Conservation (phyloP, 257 asterid species). For the Striga asiatica region DNA sequence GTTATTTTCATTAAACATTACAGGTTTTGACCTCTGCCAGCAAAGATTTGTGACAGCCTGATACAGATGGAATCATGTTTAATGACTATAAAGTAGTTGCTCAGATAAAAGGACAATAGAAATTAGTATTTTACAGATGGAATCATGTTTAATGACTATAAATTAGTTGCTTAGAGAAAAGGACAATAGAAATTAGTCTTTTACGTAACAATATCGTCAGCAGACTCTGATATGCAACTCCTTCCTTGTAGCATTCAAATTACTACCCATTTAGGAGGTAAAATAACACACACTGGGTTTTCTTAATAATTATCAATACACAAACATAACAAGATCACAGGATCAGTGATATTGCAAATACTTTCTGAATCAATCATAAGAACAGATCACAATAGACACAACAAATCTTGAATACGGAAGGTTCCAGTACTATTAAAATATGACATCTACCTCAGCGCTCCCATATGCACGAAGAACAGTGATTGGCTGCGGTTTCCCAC, state of each 20-base stretch:
- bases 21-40: constrained; percentile 93
- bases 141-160: constrained; percentile 16
- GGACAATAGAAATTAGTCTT: background rate
- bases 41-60: constrained; percentile 89
- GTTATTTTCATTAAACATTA: constrained; percentile 48
- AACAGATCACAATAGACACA: constrained; percentile 3
- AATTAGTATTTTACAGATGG: constrained; percentile 23
- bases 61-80: constrained; percentile 21
- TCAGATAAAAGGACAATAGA: constrained; percentile 1
- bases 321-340: background rate
- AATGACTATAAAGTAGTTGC: constrained; percentile 11
- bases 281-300: background rate
- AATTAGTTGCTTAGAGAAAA: constrained; percentile 4
- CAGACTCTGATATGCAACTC: constrained; percentile 9
- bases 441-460: constrained; percentile 56
- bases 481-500: constrained; percentile 92
- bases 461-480: constrained; percentile 89
- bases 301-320: constrained; percentile 1
- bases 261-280: background rate
- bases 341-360: background rate
- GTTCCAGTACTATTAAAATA: constrained; percentile 14
- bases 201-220: background rate
- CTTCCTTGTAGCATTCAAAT: no score
- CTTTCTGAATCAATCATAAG: constrained; percentile 2
- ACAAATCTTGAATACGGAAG: constrained; percentile 13